Evolutionary conservation across 169 alveolate species (phyloP).

Genomic region (Eimeria brunetti): DNA sequence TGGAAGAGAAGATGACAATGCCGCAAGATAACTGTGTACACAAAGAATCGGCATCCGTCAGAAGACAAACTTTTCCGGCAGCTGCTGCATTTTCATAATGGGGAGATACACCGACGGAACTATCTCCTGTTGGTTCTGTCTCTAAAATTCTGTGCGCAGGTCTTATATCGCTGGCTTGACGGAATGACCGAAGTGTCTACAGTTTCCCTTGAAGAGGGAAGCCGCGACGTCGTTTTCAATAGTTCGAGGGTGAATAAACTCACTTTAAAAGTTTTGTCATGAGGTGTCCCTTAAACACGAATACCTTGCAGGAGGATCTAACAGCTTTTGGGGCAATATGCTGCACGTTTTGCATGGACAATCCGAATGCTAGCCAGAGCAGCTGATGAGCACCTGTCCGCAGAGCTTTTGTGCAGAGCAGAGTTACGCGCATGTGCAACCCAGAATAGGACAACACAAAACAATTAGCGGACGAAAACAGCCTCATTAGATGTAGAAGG

Average conservation of each 20-base stretch:
- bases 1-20: neutral
- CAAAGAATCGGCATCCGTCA: neutral
- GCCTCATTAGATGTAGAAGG: neutral
- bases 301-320: neutral
- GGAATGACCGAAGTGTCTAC: conserved; percentile 72
- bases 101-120: neutral
- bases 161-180: conserved; percentile 62
- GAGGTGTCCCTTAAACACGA: neutral
- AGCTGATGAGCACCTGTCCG: neutral
- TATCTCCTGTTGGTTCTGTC: neutral
- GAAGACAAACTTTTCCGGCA: neutral
- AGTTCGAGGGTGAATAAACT: conserved; percentile 30
- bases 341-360: neutral
- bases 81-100: neutral
- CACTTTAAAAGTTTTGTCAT: neutral
- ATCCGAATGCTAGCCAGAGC: neutral
- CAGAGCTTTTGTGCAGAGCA: neutral
- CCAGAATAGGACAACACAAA: neutral
- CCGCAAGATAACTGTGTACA: neutral
- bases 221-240: conserved; percentile 66
- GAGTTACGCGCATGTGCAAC: neutral
- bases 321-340: neutral
- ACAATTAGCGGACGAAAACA: neutral
- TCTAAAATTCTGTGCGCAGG: conserved; percentile 2
- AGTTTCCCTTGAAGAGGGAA: conserved; percentile 59